Evolutionary conservation across 192 early-diverging fungal genomes (phyloP).

Genomic region (Obelidium mucronatum): DNA sequence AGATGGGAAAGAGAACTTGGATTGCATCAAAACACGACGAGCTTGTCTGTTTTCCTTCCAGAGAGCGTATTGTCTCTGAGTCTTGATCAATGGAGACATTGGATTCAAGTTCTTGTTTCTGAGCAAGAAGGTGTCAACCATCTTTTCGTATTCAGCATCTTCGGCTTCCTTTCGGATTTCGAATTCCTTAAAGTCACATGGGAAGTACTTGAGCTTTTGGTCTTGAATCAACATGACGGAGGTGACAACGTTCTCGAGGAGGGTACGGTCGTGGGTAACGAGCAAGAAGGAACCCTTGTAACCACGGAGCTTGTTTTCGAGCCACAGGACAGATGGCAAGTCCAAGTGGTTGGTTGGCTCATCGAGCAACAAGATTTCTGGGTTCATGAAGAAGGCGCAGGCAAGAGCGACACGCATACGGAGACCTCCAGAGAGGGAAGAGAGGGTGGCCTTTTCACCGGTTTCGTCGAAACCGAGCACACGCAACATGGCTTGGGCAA

Average conservation of each 20-base stretch:
- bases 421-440: slow-evolving; percentile 81
- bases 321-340: slow-evolving; percentile 66
- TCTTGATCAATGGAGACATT: slow-evolving; percentile 61
- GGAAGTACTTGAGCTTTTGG: slow-evolving; percentile 78
- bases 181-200: slow-evolving; percentile 36
- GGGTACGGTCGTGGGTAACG: slow-evolving; percentile 85
- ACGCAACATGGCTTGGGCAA: slow-evolving; percentile 29
- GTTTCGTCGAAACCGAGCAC: slow-evolving; percentile 33
- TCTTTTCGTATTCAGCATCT: slow-evolving; percentile 33
- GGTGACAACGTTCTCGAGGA: slow-evolving; percentile 80
- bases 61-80: slow-evolving; percentile 7
- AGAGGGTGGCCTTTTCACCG: slow-evolving; percentile 56
- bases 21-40: slow-evolving; percentile 8
- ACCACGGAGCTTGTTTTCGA: slow-evolving; percentile 74
- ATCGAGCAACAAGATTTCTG: slow-evolving; percentile 84
- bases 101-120: slow-evolving; percentile 77
- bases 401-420: slow-evolving; percentile 89
- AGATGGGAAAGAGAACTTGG: slow-evolving; percentile 73
- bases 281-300: slow-evolving; percentile 79
- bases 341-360: slow-evolving; percentile 90
- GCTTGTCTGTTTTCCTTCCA: slow-evolving; percentile 27
- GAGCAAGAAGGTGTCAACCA: slow-evolving; percentile 31
- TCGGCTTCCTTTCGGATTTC: slow-evolving; percentile 32
- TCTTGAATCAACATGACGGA: slow-evolving; percentile 86
- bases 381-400: slow-evolving; percentile 82